Evolutionary conservation across 2,329 filamentous ascomycete species (phyloP).

Genomic region (Knufia fluminis): DNA sequence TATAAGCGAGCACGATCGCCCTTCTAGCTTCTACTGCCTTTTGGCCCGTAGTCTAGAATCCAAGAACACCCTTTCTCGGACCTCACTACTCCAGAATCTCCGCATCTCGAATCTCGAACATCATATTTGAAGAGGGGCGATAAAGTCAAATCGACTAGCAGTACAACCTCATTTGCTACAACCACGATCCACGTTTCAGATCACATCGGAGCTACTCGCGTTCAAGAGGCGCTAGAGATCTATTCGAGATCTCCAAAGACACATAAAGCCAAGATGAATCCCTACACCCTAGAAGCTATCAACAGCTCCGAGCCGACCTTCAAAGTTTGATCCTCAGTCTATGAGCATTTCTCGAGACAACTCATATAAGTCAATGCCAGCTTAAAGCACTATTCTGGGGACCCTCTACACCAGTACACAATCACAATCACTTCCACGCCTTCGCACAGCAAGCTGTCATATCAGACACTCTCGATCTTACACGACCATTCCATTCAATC

Average conservation of each 20-base stretch:
- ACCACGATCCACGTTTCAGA: too few species aligned
- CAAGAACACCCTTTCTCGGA: not conserved
- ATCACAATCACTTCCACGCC: too few species aligned
- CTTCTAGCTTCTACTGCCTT: too few species aligned
- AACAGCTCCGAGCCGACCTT: not conserved
- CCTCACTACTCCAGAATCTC: not conserved
- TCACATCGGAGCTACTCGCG: too few species aligned
- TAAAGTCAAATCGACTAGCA: not conserved
- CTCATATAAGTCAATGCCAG: not conserved
- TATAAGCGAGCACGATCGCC: too few species aligned
- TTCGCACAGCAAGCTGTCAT: too few species aligned
- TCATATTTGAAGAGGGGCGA: not conserved
- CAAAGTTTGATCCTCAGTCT: not conserved
- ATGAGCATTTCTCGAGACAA: not conserved
- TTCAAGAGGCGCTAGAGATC: too few species aligned
- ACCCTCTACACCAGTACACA: too few species aligned
- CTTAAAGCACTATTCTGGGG: not conserved
- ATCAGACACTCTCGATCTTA: too few species aligned
- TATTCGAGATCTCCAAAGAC: too few species aligned
- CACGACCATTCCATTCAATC: too few species aligned
- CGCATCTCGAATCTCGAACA: too few species aligned
- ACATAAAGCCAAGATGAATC: not conserved
- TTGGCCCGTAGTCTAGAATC: not conserved
- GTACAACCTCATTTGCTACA: constrained; percentile 7
- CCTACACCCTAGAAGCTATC: not conserved